A percentile compares a stretch with the other conserved stretches of the same genome.
Evolutionary conservation across 2,329 filamentous ascomycete species (phyloP).

Genomic region (Fusarium penzigii): DNA sequence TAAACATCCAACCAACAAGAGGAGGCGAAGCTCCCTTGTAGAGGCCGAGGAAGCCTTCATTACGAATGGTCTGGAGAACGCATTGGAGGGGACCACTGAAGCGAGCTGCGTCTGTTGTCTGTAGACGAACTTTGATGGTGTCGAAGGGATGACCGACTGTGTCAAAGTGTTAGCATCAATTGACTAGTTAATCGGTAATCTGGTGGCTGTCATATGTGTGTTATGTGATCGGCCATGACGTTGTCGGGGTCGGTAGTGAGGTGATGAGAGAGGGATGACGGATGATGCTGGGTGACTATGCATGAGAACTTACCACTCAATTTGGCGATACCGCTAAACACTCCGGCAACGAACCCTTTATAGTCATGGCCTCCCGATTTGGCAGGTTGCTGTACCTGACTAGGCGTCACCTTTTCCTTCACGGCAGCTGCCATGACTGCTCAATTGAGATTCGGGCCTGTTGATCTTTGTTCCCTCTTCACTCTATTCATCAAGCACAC

Average conservation of each 20-base stretch:
- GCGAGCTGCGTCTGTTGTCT: slow-evolving; percentile 75
- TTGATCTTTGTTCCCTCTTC: background rate
- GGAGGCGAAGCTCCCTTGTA: slow-evolving; percentile 96
- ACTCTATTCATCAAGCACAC: background rate
- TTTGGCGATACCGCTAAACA: slow-evolving; percentile 93
- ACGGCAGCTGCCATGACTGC: slow-evolving; percentile 26
- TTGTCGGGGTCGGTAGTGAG: too few species aligned
- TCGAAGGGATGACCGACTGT: slow-evolving; percentile 78
- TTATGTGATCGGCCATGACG: background rate
- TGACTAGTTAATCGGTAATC: too few species aligned
- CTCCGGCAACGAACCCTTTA: slow-evolving; percentile 95
- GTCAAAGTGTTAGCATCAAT: slow-evolving; percentile 3
- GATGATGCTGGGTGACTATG: background rate
- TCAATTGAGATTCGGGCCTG: background rate
- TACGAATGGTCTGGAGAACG: slow-evolving; percentile 76
- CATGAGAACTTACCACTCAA: slow-evolving; percentile 65
- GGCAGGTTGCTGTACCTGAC: background rate
- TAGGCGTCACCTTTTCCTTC: slow-evolving; percentile 4
- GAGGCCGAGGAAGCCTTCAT: slow-evolving; percentile 81
- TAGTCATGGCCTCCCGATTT: slow-evolving; percentile 56
- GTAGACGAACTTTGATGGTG: slow-evolving; percentile 93
- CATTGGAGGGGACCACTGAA: slow-evolving; percentile 89
- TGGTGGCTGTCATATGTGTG: background rate
- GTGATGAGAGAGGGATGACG: background rate
- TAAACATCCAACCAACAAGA: slow-evolving; percentile 96